Percentiles rank a stretch among this genome's conserved stretches.
phyloP scores from a whole-genome alignment of 2,329 filamentous ascomycete species.

The Alternaria sp. region DNA sequence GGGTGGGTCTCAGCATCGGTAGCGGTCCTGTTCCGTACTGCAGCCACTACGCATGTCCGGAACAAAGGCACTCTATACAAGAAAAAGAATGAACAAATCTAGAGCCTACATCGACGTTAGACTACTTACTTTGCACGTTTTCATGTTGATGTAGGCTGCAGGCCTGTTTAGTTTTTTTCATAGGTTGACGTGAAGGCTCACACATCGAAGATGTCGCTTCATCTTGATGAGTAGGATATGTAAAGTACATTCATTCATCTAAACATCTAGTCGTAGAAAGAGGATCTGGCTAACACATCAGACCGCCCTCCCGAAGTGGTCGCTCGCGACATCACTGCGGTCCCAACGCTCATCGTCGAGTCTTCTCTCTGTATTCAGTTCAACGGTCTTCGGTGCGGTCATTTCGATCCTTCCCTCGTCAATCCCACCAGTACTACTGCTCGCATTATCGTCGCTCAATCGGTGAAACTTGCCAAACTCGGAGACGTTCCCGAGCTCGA shows the following conservation, averaged over 20 bases:
- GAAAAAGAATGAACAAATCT: no score
- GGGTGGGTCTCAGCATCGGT: background rate
- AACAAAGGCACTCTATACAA: background rate
- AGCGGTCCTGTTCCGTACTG: background rate
- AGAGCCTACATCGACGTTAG: no score
- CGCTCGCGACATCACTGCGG: background rate
- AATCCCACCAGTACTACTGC: background rate
- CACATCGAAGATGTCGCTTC: background rate
- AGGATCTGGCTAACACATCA: background rate
- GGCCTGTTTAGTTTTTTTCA: no score
- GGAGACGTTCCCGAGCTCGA: constrained; percentile 16
- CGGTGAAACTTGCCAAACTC: constrained; percentile 14
- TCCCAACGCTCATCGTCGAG: background rate
- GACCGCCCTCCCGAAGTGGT: background rate
- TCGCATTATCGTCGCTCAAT: constrained; percentile 11
- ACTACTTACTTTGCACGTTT: no score
- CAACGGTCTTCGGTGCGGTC: constrained; percentile 15
- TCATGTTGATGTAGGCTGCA: no score
- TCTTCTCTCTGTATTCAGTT: constrained; percentile 1
- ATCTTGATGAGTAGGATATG: background rate
- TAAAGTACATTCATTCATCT: background rate
- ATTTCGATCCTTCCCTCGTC: constrained; percentile 3
- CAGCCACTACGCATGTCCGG: background rate
- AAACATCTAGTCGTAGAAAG: background rate
- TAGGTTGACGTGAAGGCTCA: background rate